phyloP scores from a whole-genome alignment of 2,329 filamentous ascomycete genomes.

The Cladophialophora immunda region DNA sequence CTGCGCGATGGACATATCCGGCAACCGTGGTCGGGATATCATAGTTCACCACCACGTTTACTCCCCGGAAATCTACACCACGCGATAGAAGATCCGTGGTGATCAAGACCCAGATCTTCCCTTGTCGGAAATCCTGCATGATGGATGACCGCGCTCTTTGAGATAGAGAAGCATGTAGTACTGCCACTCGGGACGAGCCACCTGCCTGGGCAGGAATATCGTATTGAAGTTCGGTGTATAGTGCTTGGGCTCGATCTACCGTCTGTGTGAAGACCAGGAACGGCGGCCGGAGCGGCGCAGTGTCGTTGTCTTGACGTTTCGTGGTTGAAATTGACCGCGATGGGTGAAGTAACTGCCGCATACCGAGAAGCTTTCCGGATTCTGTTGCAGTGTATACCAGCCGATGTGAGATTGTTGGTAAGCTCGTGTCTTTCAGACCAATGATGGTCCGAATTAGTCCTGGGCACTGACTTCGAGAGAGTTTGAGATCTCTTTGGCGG shows the following conservation, averaged over 20 bases:
- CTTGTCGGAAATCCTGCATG: slow-evolving; percentile 88
- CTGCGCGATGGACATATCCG: slow-evolving; percentile 91
- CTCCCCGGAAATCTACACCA: slow-evolving; percentile 91
- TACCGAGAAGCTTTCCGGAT: slow-evolving; percentile 87
- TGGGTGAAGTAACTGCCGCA: slow-evolving; percentile 88
- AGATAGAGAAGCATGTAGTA: slow-evolving; percentile 86
- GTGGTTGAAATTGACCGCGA: slow-evolving; percentile 54
- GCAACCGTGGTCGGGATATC: slow-evolving; percentile 93
- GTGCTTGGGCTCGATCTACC: slow-evolving; percentile 84
- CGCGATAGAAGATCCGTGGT: slow-evolving; percentile 93
- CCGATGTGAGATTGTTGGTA: slow-evolving; percentile 89
- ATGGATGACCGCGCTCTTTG: slow-evolving; percentile 78
- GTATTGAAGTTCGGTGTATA: slow-evolving; percentile 90
- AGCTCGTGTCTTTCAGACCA: slow-evolving; percentile 94
- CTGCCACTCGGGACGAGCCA: slow-evolving; percentile 82
- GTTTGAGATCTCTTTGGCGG: slow-evolving; percentile 55
- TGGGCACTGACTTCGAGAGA: slow-evolving; percentile 47
- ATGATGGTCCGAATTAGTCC: slow-evolving; percentile 84
- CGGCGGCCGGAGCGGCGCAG: slow-evolving; percentile 74
- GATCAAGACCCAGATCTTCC: slow-evolving; percentile 95
- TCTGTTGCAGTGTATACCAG: slow-evolving; percentile 92
- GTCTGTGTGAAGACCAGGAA: slow-evolving; percentile 98
- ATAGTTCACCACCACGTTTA: slow-evolving; percentile 97
- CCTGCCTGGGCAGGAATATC: slow-evolving; percentile 91
- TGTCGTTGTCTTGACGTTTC: slow-evolving; percentile 57